These are phyloP conservation scores for Eimeria brunetti DNA, from an alignment of 169 alveolate genomes.

Conservation along the genomic window DNA sequence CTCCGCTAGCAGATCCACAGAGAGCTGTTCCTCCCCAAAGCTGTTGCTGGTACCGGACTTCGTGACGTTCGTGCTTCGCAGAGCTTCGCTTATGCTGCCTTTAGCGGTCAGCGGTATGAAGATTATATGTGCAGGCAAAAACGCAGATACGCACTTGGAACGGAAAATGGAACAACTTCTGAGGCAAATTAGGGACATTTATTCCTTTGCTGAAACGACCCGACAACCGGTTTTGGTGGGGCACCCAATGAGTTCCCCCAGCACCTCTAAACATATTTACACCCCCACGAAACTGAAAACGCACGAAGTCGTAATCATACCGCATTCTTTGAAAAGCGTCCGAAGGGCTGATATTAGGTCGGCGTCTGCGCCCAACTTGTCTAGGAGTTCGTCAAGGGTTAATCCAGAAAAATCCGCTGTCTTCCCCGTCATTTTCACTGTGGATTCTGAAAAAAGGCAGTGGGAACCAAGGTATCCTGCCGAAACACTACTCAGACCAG, in stretches of 20 bases:
- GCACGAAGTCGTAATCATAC: not conserved
- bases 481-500: not conserved
- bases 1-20: conserved; percentile 82
- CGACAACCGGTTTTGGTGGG: not conserved
- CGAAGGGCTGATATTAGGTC: conserved; percentile 20
- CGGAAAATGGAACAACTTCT: not conserved
- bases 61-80: conserved; percentile 74
- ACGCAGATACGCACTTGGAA: not conserved
- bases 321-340: conserved; percentile 37
- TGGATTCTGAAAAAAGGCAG: not conserved
- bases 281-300: not conserved
- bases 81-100: conserved; percentile 67
- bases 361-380: not conserved
- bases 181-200: not conserved
- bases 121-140: not conserved
- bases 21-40: conserved; percentile 82
- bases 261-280: not conserved
- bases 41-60: conserved; percentile 60
- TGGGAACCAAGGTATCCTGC: not conserved
- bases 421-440: not conserved
- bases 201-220: not conserved
- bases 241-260: not conserved
- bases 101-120: not conserved
- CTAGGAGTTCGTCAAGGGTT: conserved; percentile 18
- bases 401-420: not conserved